phyloP scores from a whole-genome alignment of 2,329 filamentous ascomycete species.

The Cercospora sp. region DNA sequence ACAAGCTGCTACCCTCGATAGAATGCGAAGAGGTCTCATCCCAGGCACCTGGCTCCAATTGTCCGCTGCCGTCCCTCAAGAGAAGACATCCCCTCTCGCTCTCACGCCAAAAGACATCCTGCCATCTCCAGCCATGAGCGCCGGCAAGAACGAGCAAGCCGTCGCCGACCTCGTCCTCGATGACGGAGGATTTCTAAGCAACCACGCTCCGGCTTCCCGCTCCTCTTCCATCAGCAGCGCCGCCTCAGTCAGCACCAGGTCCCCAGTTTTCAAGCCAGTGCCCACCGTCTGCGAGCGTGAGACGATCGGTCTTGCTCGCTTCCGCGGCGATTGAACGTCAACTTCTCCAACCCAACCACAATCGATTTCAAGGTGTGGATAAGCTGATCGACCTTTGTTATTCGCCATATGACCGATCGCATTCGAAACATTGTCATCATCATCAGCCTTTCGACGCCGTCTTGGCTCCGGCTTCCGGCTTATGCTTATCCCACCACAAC shows the following conservation, averaged over 20 bases:
- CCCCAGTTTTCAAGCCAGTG: conserved; percentile 1
- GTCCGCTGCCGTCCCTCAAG: conserved; percentile 15
- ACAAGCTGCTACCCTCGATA: conserved; percentile 17
- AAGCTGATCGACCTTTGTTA: too few relatives aligned
- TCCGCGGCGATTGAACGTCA: conserved; percentile 17
- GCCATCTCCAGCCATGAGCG: conserved; percentile 14
- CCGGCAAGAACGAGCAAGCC: not conserved
- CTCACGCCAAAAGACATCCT: conserved; percentile 6
- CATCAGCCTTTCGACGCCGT: not conserved
- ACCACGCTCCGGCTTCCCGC: conserved; percentile 10
- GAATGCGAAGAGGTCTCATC: conserved; percentile 17
- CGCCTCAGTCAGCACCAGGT: conserved; percentile 10
- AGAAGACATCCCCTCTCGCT: conserved; percentile 9
- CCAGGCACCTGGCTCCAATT: conserved; percentile 28
- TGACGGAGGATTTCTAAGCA: conserved; percentile 16
- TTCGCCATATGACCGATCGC: too few relatives aligned
- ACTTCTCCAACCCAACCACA: not conserved
- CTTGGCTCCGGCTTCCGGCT: not conserved
- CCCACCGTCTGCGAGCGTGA: conserved; percentile 16
- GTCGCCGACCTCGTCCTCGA: conserved; percentile 14
- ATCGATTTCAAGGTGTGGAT: not conserved
- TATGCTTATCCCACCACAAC: not conserved
- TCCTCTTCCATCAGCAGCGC: conserved; percentile 13
- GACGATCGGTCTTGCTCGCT: conserved; percentile 18
- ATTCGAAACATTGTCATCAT: not conserved